Evolutionary conservation across 2,329 filamentous ascomycete species (phyloP).

Genomic region (Hypoxylon sp.): DNA sequence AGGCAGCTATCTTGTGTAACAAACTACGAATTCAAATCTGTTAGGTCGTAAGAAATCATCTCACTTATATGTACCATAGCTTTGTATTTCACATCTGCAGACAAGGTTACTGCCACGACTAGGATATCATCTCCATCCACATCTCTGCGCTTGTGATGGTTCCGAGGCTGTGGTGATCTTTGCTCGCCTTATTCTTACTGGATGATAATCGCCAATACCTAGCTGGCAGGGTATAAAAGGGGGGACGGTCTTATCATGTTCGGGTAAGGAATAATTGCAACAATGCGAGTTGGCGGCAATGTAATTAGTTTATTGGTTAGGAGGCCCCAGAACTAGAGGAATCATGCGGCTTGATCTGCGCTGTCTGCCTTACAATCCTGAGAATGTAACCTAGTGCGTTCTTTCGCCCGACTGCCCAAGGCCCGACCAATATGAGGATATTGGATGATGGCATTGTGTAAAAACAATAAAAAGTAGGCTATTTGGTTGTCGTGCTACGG

Average conservation of each 20-base stretch:
- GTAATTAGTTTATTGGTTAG: conserved; percentile 8
- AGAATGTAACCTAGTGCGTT: conserved; percentile 4
- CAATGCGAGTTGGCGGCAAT: conserved; percentile 5
- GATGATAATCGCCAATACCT: conserved; percentile 25
- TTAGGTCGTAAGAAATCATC: neutral
- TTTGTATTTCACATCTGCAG: conserved; percentile 8
- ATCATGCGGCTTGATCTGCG: conserved; percentile 11
- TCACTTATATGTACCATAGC: conserved; percentile 14
- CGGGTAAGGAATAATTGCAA: neutral
- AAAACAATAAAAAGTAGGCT: conserved; percentile 14
- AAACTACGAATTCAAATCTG: neutral
- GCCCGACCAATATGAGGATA: conserved; percentile 10
- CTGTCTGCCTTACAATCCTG: conserved; percentile 22
- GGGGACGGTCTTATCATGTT: conserved; percentile 6
- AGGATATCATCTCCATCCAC: conserved; percentile 2
- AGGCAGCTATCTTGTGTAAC: conserved; percentile 3
- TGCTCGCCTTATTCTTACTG: conserved; percentile 8
- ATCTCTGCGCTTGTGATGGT: conserved; percentile 17
- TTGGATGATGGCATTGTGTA: conserved; percentile 8
- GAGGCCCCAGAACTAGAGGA: neutral
- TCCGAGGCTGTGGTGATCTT: conserved; percentile 4
- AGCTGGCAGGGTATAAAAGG: neutral
- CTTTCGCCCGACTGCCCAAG: neutral
- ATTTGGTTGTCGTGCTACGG: conserved; percentile 10
- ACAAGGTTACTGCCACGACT: conserved; percentile 1